Conservation (phyloP, 305 asterid species). For the Rubia tinctorum region DNA sequence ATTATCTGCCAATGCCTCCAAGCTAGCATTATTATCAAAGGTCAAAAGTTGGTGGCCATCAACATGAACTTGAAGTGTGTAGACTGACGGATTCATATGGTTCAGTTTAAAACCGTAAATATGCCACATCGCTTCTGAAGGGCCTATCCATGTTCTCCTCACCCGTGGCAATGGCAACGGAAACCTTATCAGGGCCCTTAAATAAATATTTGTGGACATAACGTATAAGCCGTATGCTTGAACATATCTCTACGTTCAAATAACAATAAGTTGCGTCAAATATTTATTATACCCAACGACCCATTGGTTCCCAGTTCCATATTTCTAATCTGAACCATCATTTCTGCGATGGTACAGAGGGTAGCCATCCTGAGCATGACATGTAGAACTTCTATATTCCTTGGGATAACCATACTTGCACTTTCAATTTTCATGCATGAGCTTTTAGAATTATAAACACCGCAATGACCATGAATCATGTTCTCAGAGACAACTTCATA, state of each 20-base stretch:
- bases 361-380: too few species aligned
- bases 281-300: too few species aligned
- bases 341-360: too few species aligned
- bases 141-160: background rate
- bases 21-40: background rate
- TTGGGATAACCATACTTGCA: background rate
- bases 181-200: too few species aligned
- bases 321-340: too few species aligned
- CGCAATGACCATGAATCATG: background rate
- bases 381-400: background rate
- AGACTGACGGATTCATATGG: background rate
- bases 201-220: too few species aligned
- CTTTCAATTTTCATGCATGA: background rate
- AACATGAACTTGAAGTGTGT: background rate
- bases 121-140: background rate
- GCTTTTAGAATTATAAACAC: background rate
- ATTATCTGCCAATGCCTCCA: background rate
- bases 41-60: background rate
- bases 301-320: too few species aligned
- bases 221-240: too few species aligned
- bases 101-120: background rate
- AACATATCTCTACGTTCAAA: too few species aligned
- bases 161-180: too few species aligned
- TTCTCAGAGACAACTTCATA: background rate
- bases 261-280: too few species aligned